phyloP scores from a whole-genome alignment of 2,329 filamentous ascomycete species.

The Colletotrichum sublineola region DNA sequence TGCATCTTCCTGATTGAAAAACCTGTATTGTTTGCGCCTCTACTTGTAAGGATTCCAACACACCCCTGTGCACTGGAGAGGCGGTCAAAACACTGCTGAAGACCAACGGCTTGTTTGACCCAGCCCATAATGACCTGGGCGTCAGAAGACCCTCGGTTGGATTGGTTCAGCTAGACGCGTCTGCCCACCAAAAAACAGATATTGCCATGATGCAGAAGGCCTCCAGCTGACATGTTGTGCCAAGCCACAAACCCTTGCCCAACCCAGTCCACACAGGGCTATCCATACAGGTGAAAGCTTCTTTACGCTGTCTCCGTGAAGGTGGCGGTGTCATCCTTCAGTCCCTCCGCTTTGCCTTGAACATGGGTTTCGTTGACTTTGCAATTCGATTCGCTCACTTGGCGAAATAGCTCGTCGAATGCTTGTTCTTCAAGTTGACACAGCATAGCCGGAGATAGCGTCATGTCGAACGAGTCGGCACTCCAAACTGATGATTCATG shows the following conservation, averaged over 20 bases:
- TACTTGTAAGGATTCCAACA: neutral
- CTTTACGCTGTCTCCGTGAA: neutral
- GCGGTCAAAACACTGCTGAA: conserved; percentile 12
- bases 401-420: conserved; percentile 22
- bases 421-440: conserved; percentile 16
- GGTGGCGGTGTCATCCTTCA: neutral
- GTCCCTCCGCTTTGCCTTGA: neutral
- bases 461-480: conserved; percentile 15
- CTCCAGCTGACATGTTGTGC: neutral
- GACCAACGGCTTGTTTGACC: conserved; percentile 15
- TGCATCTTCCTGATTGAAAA: neutral
- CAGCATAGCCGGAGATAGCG: conserved; percentile 15
- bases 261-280: neutral
- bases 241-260: neutral
- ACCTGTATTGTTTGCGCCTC: conserved; percentile 24
- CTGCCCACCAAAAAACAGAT: neutral
- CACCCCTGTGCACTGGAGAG: neutral
- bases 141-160: neutral
- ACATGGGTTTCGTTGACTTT: neutral
- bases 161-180: neutral
- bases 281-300: neutral
- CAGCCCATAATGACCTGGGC: neutral
- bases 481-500: conserved; percentile 1
- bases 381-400: conserved; percentile 1
- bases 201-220: neutral